Conservation (phyloP, 352 stramenopile genomes). For the Labyrinthula sp. region DNA sequence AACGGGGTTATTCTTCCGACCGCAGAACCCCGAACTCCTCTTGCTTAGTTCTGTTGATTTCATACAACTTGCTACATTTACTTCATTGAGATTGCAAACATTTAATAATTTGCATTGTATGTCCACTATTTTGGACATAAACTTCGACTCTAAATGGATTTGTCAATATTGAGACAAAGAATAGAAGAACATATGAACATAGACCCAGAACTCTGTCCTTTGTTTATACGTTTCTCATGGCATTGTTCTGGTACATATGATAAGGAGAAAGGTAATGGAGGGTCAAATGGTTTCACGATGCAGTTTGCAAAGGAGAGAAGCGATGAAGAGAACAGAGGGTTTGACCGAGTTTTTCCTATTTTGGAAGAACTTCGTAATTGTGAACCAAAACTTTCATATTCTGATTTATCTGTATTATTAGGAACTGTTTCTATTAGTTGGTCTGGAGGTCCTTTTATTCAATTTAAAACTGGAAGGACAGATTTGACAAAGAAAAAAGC, state of each 20-base stretch:
- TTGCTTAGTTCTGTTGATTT: no score
- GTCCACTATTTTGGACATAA: no score
- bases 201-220: no score
- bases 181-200: no score
- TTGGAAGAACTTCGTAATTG: constrained; percentile 10
- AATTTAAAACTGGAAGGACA: constrained; percentile 7
- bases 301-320: constrained; percentile 14
- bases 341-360: constrained; percentile 1
- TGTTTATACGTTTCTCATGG: constrained; percentile 28
- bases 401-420: constrained; percentile 14
- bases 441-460: constrained; percentile 13
- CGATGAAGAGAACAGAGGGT: constrained; percentile 21
- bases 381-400: constrained; percentile 8
- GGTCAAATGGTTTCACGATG: constrained; percentile 8
- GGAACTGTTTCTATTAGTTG: constrained; percentile 18
- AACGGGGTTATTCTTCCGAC: no score
- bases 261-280: constrained; percentile 17
- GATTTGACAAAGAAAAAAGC: constrained; percentile 6
- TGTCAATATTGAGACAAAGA: no score
- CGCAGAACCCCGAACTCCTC: no score
- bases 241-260: constrained; percentile 14
- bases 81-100: no score
- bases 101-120: no score
- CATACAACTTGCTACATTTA: no score
- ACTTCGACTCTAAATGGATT: no score